phyloP scores from a whole-genome alignment of 2,329 filamentous ascomycete genomes.

The Penicillium digitatum region DNA sequence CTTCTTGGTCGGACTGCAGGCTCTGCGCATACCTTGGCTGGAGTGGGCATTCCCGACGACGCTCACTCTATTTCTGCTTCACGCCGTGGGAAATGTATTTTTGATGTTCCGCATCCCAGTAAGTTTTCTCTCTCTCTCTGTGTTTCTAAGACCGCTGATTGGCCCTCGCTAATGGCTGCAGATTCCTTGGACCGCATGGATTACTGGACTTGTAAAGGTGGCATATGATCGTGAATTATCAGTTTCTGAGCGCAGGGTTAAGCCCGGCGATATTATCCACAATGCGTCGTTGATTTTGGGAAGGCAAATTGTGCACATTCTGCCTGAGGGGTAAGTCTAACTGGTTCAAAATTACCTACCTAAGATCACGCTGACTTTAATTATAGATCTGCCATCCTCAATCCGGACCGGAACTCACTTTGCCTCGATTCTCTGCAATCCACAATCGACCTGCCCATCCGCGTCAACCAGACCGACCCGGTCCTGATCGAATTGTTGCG shows the following conservation, averaged over 20 bases:
- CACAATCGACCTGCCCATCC: constrained; percentile 69
- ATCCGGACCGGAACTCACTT: constrained; percentile 74
- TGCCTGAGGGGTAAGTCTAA: constrained; percentile 73
- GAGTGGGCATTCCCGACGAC: constrained; percentile 79
- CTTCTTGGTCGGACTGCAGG: constrained; percentile 82
- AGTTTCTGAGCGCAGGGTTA: constrained; percentile 89
- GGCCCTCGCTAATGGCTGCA: constrained; percentile 31
- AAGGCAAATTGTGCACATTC: constrained; percentile 94
- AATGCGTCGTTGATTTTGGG: constrained; percentile 92
- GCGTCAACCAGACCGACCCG: constrained; percentile 89
- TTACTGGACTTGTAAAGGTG: constrained; percentile 69
- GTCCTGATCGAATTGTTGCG: constrained; percentile 84
- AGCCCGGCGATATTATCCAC: constrained; percentile 79
- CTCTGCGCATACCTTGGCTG: constrained; percentile 90
- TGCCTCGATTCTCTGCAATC: constrained; percentile 67
- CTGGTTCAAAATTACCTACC: neutral
- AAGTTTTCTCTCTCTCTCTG: constrained; percentile 35
- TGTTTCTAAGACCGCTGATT: neutral
- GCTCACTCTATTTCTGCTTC: constrained; percentile 64
- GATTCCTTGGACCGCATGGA: constrained; percentile 70
- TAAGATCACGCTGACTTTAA: constrained; percentile 25
- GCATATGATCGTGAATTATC: constrained; percentile 90
- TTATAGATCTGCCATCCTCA: constrained; percentile 72
- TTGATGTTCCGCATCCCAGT: constrained; percentile 89
- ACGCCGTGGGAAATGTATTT: constrained; percentile 73